phyloP scores from a whole-genome alignment of 192 early-diverging fungal species.

The Coemansia sp. region DNA sequence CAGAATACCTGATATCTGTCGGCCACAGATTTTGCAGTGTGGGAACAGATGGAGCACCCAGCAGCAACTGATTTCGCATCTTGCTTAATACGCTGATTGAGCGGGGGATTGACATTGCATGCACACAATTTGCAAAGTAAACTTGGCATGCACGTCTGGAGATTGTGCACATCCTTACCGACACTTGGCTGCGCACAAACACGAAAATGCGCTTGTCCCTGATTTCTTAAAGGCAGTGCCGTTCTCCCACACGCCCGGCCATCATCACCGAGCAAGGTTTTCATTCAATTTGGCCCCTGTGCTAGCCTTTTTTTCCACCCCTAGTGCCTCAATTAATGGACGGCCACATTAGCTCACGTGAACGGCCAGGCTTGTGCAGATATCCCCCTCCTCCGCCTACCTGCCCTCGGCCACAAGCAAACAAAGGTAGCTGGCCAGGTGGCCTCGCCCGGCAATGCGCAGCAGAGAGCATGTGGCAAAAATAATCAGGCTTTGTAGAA shows the following conservation, averaged over 20 bases:
- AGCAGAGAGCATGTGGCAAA: neutral
- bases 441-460: neutral
- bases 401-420: neutral
- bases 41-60: neutral
- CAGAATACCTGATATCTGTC: neutral
- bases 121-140: neutral
- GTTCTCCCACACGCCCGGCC: neutral
- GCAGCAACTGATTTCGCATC: neutral
- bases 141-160: neutral
- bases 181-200: conserved; percentile 7
- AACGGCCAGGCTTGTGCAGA: neutral
- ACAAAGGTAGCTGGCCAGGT: neutral
- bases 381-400: neutral
- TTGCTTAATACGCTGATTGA: neutral
- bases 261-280: neutral
- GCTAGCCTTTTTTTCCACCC: neutral
- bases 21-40: neutral
- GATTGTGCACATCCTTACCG: neutral
- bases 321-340: neutral
- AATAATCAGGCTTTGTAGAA: neutral
- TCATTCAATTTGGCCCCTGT: neutral
- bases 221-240: neutral
- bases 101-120: neutral
- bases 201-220: neutral
- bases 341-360: neutral